Percentiles rank a stretch among this genome's conserved stretches.
These are phyloP conservation scores for Mesembryanthemum crystallinum DNA, from an alignment of 148 eudicot species.

Conservation along the genomic window DNA sequence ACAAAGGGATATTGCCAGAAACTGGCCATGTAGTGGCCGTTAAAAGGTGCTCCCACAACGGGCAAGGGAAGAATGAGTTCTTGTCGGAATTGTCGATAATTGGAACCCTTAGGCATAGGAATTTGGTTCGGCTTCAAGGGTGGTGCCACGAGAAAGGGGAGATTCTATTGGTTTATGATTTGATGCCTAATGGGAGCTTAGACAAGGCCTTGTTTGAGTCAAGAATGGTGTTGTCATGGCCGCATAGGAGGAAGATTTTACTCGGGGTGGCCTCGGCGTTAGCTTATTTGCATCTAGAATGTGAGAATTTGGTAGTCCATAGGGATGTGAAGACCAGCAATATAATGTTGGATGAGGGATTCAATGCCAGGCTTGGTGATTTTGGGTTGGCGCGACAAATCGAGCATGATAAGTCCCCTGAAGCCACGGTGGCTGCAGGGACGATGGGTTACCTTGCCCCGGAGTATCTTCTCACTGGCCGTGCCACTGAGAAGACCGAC, in stretches of 20 bases:
- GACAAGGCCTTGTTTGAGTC: slow-evolving; percentile 78
- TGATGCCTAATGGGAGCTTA: slow-evolving; percentile 82
- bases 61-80: slow-evolving; percentile 75
- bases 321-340: slow-evolving; percentile 74
- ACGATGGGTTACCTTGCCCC: slow-evolving; percentile 92
- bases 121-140: slow-evolving; percentile 80
- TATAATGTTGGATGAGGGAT: slow-evolving; percentile 73
- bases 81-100: slow-evolving; percentile 82
- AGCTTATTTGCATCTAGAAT: slow-evolving; percentile 78
- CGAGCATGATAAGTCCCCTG: slow-evolving; percentile 77
- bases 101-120: slow-evolving; percentile 78
- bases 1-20: slow-evolving; percentile 55
- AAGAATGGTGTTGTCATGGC: slow-evolving; percentile 52
- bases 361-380: slow-evolving; percentile 66
- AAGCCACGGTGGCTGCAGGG: slow-evolving; percentile 71
- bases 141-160: slow-evolving; percentile 94
- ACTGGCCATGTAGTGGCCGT: slow-evolving; percentile 69
- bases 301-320: slow-evolving; percentile 74
- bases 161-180: slow-evolving; percentile 67
- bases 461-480: slow-evolving; percentile 61
- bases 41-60: slow-evolving; percentile 69
- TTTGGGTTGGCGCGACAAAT: slow-evolving; percentile 68
- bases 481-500: slow-evolving; percentile 70
- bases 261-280: slow-evolving; percentile 73
- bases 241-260: slow-evolving; percentile 54